phyloP scores from a whole-genome alignment of 129 eudicot genomes.

The Chrysanthemum makinoi region DNA sequence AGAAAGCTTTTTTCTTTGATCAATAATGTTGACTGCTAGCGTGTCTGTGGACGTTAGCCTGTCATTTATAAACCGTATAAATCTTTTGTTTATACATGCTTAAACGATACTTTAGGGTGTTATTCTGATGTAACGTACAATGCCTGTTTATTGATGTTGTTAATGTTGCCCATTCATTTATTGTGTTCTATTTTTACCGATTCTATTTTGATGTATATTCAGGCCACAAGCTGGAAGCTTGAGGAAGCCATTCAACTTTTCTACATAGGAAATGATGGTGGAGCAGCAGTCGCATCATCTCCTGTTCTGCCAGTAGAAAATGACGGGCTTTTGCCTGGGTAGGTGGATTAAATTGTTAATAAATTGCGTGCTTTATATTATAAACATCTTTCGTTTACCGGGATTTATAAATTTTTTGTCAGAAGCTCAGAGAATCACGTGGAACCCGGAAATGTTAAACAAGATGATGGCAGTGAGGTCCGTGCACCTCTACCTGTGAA shows the following conservation, averaged over 20 bases:
- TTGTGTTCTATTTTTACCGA: background rate
- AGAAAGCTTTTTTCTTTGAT: too few species aligned
- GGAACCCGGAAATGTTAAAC: constrained; percentile 27
- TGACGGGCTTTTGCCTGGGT: constrained; percentile 46
- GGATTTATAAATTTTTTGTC: constrained; percentile 16
- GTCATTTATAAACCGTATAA: too few species aligned
- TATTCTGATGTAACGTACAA: too few species aligned
- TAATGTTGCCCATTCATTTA: background rate
- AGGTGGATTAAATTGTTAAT: constrained; percentile 14
- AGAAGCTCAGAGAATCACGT: constrained; percentile 39
- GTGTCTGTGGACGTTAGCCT: too few species aligned
- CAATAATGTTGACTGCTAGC: too few species aligned
- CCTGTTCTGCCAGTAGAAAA: constrained; percentile 40
- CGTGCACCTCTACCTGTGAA: constrained; percentile 95
- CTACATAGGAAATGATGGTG: constrained; percentile 70
- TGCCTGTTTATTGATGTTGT: too few species aligned
- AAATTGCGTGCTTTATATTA: background rate
- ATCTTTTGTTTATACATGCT: too few species aligned
- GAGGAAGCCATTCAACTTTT: constrained; percentile 95
- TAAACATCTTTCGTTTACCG: background rate
- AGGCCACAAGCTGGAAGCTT: constrained; percentile 99
- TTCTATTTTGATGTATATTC: constrained; percentile 21
- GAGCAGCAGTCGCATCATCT: constrained; percentile 48
- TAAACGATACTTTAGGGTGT: too few species aligned
- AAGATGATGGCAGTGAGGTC: constrained; percentile 48